These are phyloP conservation scores for Volvox carteri DNA, from an alignment of 163 green algal genomes.

Conservation along the genomic window DNA sequence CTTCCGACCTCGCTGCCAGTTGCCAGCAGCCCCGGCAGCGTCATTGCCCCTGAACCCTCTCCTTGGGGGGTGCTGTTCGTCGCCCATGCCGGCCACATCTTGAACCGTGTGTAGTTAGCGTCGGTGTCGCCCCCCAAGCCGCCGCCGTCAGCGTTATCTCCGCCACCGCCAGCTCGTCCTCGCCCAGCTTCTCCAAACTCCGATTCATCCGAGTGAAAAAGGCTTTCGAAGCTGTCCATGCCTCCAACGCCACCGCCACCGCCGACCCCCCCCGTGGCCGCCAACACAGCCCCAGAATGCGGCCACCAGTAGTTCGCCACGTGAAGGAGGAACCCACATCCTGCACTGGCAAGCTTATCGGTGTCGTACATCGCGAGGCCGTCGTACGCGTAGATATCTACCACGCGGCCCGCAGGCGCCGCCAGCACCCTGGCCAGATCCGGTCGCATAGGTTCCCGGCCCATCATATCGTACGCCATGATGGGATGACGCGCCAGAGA, in stretches of 20 bases:
- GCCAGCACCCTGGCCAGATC: neutral
- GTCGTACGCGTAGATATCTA: slow-evolving; percentile 35
- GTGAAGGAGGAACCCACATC: slow-evolving; percentile 24
- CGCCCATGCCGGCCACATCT: no score
- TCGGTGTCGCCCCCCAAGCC: neutral
- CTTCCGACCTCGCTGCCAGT: no score
- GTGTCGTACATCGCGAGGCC: slow-evolving; percentile 6
- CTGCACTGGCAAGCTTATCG: neutral
- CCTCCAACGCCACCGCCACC: slow-evolving; percentile 3
- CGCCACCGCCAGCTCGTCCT: neutral
- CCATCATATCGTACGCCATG: slow-evolving; percentile 20
- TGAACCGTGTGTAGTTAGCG: neutral
- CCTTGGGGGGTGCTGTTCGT: no score
- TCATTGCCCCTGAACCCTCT: no score
- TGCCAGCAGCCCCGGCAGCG: no score
- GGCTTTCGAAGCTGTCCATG: neutral
- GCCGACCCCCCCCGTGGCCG: neutral
- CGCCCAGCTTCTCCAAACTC: neutral
- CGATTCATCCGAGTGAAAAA: neutral
- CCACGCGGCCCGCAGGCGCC: neutral
- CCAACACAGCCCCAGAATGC: neutral
- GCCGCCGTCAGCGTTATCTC: neutral
- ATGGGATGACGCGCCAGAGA: slow-evolving; percentile 27
- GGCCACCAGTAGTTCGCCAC: slow-evolving; percentile 24
- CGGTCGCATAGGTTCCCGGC: neutral